Base-by-base conservation (phyloP, 1,284 basidiomycete genomes). In the Ganoderma sinense region DNA sequence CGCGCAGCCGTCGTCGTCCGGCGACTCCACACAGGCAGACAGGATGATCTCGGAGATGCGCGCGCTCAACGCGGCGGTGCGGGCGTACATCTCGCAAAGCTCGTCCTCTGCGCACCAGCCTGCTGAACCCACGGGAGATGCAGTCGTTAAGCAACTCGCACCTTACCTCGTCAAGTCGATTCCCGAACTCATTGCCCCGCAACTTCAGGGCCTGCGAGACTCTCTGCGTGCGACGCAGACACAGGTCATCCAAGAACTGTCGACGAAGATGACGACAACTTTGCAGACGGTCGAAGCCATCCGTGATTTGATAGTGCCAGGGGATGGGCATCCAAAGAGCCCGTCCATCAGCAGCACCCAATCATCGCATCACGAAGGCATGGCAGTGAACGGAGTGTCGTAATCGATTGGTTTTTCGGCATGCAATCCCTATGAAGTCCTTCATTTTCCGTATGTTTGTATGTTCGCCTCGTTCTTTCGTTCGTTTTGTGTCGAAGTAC, bases 41-140 rank as follows among this genome's bases (percentile, higher is more conserved):
- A 64, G 68, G 56, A 74, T 74, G 67, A 69, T 72, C 26, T 61
- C 67, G 1, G 73, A 72, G 45, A 70, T 74, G 67, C 70, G 71
- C 33, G 73, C 73, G n/a, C 33, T 74, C 31, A 74, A 72, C 63
- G 71, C 71, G 14, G 71, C 73, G 20, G 70, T 74, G 41, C 64
- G 69, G 31, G 70, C 73, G 20, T 70, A 69, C 40, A 62, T 69
- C 16, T 60, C 70, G 26, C 67, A 70, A 43, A 62, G 69, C 31
- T 68, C 73, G 20, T 36, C 61, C 29, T 31, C 67, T 51, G 11
- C 48, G 13, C 48, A 51, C 1, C 58, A 33, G 14, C 48, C 63
- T 14, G 29, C 63, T 39, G n/a, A 40, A 14, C 69, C 64, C 26
- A 65, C 62, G 43, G 65, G 65, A 40, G 70, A 71, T 16, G 45